These are phyloP conservation scores for Pichia norvegensis DNA, from an alignment of 1,139 yeast species.

Conservation along the genomic window DNA sequence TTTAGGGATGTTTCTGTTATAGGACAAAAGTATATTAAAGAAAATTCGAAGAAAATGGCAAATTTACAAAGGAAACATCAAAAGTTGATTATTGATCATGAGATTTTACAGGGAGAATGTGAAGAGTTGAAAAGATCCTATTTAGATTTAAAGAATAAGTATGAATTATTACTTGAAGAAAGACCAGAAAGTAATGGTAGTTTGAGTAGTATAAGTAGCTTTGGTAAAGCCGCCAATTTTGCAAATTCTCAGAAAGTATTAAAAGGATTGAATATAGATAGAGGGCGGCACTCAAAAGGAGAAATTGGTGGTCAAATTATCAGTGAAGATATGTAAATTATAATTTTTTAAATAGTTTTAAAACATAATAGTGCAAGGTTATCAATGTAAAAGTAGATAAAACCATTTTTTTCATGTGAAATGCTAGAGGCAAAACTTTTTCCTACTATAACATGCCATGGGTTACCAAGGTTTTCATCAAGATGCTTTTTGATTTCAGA, in stretches of 20 bases:
- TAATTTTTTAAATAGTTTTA: slow-evolving; percentile 47
- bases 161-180: not conserved
- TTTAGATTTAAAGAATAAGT: not conserved
- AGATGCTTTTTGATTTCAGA: slow-evolving; percentile 69
- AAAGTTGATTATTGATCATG: slow-evolving; percentile 2
- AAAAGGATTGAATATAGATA: not conserved
- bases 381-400: slow-evolving; percentile 78
- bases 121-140: not conserved
- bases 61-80: slow-evolving; percentile 6
- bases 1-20: not conserved
- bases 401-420: slow-evolving; percentile 76
- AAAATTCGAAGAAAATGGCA: not conserved
- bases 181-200: not conserved
- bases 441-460: slow-evolving; percentile 97
- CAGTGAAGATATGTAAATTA: not conserved
- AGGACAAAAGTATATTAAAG: not conserved
- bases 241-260: not conserved
- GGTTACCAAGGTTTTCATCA: slow-evolving; percentile 61
- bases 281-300: not conserved
- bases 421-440: slow-evolving; percentile 89
- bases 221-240: not conserved
- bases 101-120: slow-evolving; percentile 3
- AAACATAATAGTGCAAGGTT: slow-evolving; percentile 74
- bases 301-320: not conserved
- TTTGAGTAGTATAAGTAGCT: not conserved